Evolutionary conservation across 1,284 basidiomycete genomes (phyloP), one percentile per base, ranked within the genome.

Genomic region (Volvariella surrecta): DNA sequence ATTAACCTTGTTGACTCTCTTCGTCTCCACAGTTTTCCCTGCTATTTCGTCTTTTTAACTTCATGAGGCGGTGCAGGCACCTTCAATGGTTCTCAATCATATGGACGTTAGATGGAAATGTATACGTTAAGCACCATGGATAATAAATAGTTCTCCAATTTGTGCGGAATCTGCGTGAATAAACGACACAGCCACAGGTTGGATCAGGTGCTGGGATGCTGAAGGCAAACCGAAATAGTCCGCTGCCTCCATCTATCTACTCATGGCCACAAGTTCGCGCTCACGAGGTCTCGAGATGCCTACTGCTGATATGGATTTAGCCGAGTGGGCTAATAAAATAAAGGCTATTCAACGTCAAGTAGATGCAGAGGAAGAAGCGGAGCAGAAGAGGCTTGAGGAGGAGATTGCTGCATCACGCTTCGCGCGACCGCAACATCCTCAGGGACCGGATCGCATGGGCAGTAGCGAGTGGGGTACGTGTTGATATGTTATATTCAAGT

Each of bases 321-420:
- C 83, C 15, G 84, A 89, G 58, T 89, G 85, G 85, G 74, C 84
- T 13, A 82, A 65, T 59, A 80, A 72, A 64, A 86, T 89, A 60
- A 82, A 81, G 58, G 82, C 77, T 10, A 62, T 88, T 56, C 84
- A 87, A 57, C 73, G 76, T 44, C 82, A 87, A 54, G 81, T 87
- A 22, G 85, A 89, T 51, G 78, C 78, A 15, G 81, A 86, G 50
- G 84, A 86, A 49, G 84, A 85, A 57, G 73, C 69, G 4, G 86
- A 89, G 53, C 77, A 85, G 52, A 73, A 69, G 42, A 69, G 75
- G 46, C 68, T 89, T 1, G 84, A 88, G 58, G 75, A 85, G 50
- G 85, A 89, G 60, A 89, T 89, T 49, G 70, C 71, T 39, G 73
- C 80, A 20, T 82, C 84, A 20, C 64, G 85, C 43, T 60, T 79